phyloP scores from a whole-genome alignment of 176 grass and related monocot genomes.

The Alopecurus myosuroides region DNA sequence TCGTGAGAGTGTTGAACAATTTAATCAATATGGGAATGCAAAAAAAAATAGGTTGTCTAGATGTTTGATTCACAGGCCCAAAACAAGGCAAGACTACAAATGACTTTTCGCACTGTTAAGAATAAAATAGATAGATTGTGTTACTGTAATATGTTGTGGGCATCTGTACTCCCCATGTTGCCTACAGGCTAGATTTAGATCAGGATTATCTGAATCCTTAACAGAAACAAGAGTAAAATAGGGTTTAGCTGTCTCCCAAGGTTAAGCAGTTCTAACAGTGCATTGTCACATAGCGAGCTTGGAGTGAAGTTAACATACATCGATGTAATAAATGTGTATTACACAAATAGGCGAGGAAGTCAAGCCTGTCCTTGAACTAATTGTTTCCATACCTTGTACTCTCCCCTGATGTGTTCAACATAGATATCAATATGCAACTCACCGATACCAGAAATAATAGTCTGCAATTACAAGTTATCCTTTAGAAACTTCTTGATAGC shows the following conservation, averaged over 20 bases:
- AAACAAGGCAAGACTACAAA: not conserved
- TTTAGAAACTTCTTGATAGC: constrained; percentile 1
- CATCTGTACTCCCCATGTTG: no score
- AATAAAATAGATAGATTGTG: not conserved
- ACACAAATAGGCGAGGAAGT: not conserved
- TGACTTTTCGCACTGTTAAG: not conserved
- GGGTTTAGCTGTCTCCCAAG: not conserved
- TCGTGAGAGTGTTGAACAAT: no score
- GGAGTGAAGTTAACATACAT: not conserved
- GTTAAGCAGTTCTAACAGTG: not conserved
- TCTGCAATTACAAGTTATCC: constrained; percentile 45
- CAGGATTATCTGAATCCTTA: not conserved
- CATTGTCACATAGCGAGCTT: constrained; percentile 4
- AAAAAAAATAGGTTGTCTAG: not conserved
- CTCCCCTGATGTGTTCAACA: constrained; percentile 87
- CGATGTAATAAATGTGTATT: not conserved
- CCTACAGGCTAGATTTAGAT: not conserved
- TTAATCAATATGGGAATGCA: not conserved
- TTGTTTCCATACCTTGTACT: constrained; percentile 67
- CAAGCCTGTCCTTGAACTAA: not conserved
- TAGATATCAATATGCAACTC: constrained; percentile 99
- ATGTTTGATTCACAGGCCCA: not conserved
- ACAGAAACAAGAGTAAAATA: not conserved
- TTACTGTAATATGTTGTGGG: not conserved
- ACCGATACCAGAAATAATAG: constrained; percentile 97